Evolutionary conservation across 108 stramenopile species (phyloP).

Genomic region (Fragilaria radians): DNA sequence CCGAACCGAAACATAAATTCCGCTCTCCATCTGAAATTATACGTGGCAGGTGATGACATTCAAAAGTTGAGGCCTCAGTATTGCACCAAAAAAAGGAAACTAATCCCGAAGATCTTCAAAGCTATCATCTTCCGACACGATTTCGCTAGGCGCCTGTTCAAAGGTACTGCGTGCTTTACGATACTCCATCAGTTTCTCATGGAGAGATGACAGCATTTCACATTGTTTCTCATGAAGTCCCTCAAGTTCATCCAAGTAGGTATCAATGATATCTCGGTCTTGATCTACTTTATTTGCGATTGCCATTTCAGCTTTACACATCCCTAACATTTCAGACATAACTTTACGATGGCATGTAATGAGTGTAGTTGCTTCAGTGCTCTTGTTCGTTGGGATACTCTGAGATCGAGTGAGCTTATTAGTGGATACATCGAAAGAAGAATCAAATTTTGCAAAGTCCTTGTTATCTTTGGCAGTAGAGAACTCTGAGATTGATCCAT

Average conservation of each 20-base stretch:
- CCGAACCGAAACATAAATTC: no score
- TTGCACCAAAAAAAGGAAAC: no score
- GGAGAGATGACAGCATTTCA: constrained; percentile 40
- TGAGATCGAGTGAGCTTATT: neutral
- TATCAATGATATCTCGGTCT: constrained; percentile 55
- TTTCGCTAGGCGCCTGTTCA: neutral
- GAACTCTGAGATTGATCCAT: neutral
- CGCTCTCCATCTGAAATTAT: no score
- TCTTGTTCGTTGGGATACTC: neutral
- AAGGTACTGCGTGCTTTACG: neutral
- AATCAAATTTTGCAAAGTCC: neutral
- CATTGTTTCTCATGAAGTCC: constrained; percentile 45
- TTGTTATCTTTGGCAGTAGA: neutral
- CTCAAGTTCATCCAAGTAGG: constrained; percentile 58
- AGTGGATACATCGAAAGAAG: neutral
- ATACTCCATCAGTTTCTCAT: constrained; percentile 11
- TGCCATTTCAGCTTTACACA: constrained; percentile 73
- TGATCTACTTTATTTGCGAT: constrained; percentile 54
- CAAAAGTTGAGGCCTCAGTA: no score
- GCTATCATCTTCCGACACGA: constrained; percentile 3
- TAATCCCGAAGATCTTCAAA: constrained; percentile 5
- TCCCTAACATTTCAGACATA: constrained; percentile 52
- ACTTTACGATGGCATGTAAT: constrained; percentile 46
- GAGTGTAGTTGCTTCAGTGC: constrained; percentile 8
- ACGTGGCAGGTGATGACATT: no score